phyloP scores from a whole-genome alignment of 2,329 filamentous ascomycete genomes.

The Botrytis squamosa region DNA sequence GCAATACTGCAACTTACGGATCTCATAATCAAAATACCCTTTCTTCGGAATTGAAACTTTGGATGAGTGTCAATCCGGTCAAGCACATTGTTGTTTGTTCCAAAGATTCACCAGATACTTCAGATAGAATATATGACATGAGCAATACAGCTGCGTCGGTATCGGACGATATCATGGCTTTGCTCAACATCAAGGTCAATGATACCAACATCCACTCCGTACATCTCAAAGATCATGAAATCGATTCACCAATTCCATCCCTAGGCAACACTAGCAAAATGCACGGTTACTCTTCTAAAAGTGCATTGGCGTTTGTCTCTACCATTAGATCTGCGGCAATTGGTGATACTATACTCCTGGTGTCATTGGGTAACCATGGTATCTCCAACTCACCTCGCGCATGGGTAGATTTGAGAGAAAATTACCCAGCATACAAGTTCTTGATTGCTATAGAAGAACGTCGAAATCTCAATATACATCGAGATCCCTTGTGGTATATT shows the following conservation, averaged over 20 bases:
- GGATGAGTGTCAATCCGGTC: neutral
- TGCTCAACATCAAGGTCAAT: neutral
- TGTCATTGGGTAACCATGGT: neutral
- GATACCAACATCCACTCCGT: neutral
- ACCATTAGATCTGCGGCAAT: neutral
- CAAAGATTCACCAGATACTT: neutral
- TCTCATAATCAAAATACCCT: neutral
- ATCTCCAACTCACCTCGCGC: neutral
- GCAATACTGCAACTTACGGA: neutral
- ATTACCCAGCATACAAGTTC: neutral
- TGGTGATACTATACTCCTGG: neutral
- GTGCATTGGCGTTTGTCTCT: neutral
- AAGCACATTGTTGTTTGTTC: neutral
- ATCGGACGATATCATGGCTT: neutral
- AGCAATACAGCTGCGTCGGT: fast-evolving
- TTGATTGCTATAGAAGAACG: neutral
- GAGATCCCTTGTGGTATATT: neutral
- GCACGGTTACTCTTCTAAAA: neutral
- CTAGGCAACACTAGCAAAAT: neutral
- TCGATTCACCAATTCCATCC: neutral
- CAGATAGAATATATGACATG: neutral
- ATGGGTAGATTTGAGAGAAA: neutral
- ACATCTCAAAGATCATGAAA: neutral
- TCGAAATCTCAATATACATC: neutral
- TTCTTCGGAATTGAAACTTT: neutral